Evolutionary conservation across 2,329 filamentous ascomycete species (phyloP), one percentile per base, ranked within the genome.

Genomic region (Pseudogymnoascus sp.): DNA sequence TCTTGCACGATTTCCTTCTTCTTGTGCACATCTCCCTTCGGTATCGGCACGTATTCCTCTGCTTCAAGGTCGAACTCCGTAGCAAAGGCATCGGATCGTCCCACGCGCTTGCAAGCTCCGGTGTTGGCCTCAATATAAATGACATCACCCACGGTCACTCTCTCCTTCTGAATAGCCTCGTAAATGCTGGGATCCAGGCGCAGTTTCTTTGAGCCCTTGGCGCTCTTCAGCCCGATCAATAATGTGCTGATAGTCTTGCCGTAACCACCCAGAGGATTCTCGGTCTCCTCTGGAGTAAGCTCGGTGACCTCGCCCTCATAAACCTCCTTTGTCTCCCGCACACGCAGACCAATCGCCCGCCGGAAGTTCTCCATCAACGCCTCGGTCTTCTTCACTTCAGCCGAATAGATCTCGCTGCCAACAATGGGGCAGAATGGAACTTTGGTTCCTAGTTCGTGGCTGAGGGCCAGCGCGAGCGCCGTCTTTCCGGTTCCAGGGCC

Each of bases 1-100:
- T 99, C 94, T 74, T 99, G 94, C 35, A 99, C 94, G 68, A 99
- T 96, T 77, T 99, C 94, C 81, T 99, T 99, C 85, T 97, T 97
- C 84, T 99, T 99, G 80, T 97, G 94, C 60, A 99, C 94, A 71
- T 99, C 94, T 62, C 94, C 94, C 79, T 99, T 99, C 62, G 94
- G 94, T 65, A 99, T 95, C 5, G 94, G 94, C 66, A 99, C 94
- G 74, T 99, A 99, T 77, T 99, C 94, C 76, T 99, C 94, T 2
- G 94, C 94, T 78, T 99, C 94, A 58, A 99, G 85, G 73, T 99
- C 94, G 73, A 99, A 99, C 74, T 99, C 94, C 59, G 94, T 99
- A 28, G 92, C 93, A 74, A 97, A 97, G 28, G 94, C 94, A 74
- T 99, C 94, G 50, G 91, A 96, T 71, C 94, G 84, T 59, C 94